Evolutionary conservation across 2,329 filamentous ascomycete genomes (phyloP), one percentile per base, ranked within the genome.

Genomic region (Pseudopithomyces maydicus): DNA sequence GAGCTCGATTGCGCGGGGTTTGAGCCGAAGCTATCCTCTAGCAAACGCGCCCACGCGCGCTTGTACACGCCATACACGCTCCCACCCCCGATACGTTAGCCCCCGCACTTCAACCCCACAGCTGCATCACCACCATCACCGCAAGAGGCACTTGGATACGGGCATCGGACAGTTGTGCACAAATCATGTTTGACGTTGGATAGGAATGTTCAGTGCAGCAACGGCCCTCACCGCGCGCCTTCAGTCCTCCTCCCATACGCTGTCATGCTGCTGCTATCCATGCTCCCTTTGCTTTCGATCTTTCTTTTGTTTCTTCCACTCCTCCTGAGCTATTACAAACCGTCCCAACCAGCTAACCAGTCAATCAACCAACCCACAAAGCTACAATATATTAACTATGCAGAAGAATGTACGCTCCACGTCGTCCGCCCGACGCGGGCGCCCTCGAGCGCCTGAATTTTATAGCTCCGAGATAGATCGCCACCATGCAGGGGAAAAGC

Each of bases 1-100:
- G 42, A 15, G 19, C 35, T 52, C 44, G 35, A 43, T 51, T 23
- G 15, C 55, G 51, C 55, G 58, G 58, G 43, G 52, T 38, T 44
- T 55, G 52, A 62, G 54, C 65, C 65, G 62, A 60, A 52, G 55
- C 56, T 69, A 65, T 56, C 57, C 65, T n/a, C 64, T 56, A 42
- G 26, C 39, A 36, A 61, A 56, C 55, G 49, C 15, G 62, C 63
- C 60, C 48, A 63, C 53, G 58, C 61, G 58, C 44, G 32, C 41
- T 23, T 12, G 20, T 17, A 51, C 48, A 43, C 48, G 48, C 48
- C 38, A n/a, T 38, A 51, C 17, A 42, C 48, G 48, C 48, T n/a
- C 48, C 17, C 23, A 2, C 36, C 32, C 15, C n/a, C n/a, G 12
- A 42, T 7, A 42, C 48, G 38, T 26, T 33, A 42, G 22, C 47